Conservation (phyloP, 345 rosid genomes). For the Linum tenue region DNA sequence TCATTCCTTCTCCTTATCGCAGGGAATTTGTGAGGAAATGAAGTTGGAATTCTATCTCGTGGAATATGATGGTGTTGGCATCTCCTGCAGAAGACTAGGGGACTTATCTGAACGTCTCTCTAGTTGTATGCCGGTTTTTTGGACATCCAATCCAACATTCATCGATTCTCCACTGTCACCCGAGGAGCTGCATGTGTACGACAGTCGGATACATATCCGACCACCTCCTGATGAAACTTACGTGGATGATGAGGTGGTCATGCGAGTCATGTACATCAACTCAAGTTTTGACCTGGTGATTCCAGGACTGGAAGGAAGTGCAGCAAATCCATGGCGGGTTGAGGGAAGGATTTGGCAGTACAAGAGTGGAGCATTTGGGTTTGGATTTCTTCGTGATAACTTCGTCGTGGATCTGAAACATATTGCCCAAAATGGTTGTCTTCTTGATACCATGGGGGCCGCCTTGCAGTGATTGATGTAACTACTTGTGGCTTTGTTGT, state of each 20-base stretch:
- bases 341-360: constrained; percentile 87
- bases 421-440: constrained; percentile 45
- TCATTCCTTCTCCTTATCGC: constrained; percentile 24
- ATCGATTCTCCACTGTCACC: constrained; percentile 39
- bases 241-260: constrained; percentile 29
- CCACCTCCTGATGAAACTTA: constrained; percentile 25
- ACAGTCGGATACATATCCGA: constrained; percentile 37
- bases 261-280: constrained; percentile 46
- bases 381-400: constrained; percentile 67
- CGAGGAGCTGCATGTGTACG: constrained; percentile 45
- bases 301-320: constrained; percentile 30
- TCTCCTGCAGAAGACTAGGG: constrained; percentile 63
- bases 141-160: constrained; percentile 48
- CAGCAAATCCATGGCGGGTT: constrained; percentile 31
- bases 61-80: constrained; percentile 63
- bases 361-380: constrained; percentile 61
- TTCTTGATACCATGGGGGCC: constrained; percentile 34
- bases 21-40: constrained; percentile 62
- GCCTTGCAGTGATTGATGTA: constrained; percentile 15
- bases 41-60: constrained; percentile 65
- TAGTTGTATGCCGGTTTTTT: constrained; percentile 50
- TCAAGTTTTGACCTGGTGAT: constrained; percentile 47
- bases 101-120: constrained; percentile 38
- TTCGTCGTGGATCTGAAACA: constrained; percentile 53
- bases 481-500: not conserved